A percentile compares a stretch with the other conserved stretches of the same genome.
phyloP scores from a whole-genome alignment of 805 yeast species.

The Dipodascopsis tothii region DNA sequence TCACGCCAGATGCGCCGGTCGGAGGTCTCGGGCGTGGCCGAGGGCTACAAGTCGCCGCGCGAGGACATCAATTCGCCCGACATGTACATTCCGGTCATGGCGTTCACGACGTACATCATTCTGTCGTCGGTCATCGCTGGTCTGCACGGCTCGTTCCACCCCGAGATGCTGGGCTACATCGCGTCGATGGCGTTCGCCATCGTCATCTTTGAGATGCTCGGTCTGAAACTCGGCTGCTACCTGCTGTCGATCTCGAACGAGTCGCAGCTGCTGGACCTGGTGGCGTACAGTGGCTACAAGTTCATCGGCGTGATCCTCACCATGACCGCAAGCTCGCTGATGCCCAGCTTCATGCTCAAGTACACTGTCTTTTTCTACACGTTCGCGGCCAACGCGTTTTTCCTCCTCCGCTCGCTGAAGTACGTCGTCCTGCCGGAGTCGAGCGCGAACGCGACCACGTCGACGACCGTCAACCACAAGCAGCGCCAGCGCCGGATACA shows the following conservation, averaged over 20 bases:
- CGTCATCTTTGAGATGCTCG: slow-evolving; percentile 62
- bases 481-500: slow-evolving; percentile 78
- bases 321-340: slow-evolving; percentile 30
- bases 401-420: slow-evolving; percentile 45
- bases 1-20: slow-evolving; percentile 30
- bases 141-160: slow-evolving; percentile 81
- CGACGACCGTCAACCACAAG: slow-evolving; percentile 48
- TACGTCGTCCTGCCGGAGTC: slow-evolving; percentile 61
- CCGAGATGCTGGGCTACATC: slow-evolving; percentile 80
- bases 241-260: slow-evolving; percentile 43
- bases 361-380: slow-evolving; percentile 47
- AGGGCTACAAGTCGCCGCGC: slow-evolving; percentile 62
- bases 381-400: slow-evolving; percentile 48
- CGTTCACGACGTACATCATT: slow-evolving; percentile 77
- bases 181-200: slow-evolving; percentile 82
- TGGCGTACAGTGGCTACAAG: slow-evolving; percentile 89
- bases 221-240: slow-evolving; percentile 77
- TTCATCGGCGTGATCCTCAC: slow-evolving; percentile 52
- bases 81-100: slow-evolving; percentile 87
- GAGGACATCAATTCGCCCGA: slow-evolving; percentile 94
- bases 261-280: slow-evolving; percentile 65
- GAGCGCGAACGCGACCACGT: slow-evolving; percentile 31
- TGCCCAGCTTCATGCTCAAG: slow-evolving; percentile 35
- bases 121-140: slow-evolving; percentile 82
- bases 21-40: slow-evolving; percentile 34